Conservation (phyloP, 2,329 filamentous ascomycete species). For the Diaporthe aspalathi region DNA sequence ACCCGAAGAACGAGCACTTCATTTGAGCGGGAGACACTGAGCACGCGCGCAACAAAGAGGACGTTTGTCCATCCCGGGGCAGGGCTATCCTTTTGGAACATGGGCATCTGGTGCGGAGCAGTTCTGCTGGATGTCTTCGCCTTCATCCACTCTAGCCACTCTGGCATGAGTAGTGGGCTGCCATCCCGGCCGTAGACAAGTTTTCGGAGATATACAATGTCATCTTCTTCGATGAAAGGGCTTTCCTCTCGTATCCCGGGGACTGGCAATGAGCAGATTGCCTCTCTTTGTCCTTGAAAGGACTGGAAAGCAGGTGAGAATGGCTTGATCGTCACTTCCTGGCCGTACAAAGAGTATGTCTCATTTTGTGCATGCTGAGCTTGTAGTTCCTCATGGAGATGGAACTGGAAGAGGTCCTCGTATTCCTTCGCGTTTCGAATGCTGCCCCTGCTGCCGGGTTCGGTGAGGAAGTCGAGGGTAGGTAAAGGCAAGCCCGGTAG, state of each 20-base stretch:
- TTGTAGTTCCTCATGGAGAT: slow-evolving; percentile 38
- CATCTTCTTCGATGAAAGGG: slow-evolving; percentile 42
- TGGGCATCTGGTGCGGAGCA: background rate
- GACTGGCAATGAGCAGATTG: slow-evolving; percentile 36
- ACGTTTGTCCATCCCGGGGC: slow-evolving; percentile 40
- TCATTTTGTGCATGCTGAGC: slow-evolving; percentile 39
- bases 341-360: slow-evolving; percentile 40
- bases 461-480: background rate
- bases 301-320: background rate
- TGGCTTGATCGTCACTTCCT: slow-evolving; percentile 33
- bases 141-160: slow-evolving; percentile 26
- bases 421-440: slow-evolving; percentile 34
- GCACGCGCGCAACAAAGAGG: slow-evolving; percentile 41
- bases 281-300: slow-evolving; percentile 23
- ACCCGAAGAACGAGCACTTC: slow-evolving; percentile 41
- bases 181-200: slow-evolving; percentile 33
- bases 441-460: background rate
- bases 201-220: slow-evolving; percentile 42
- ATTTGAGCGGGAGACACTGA: slow-evolving; percentile 40
- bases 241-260: slow-evolving; percentile 43
- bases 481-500: slow-evolving; percentile 21
- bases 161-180: slow-evolving; percentile 23
- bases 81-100: background rate
- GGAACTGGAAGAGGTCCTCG: slow-evolving; percentile 39
- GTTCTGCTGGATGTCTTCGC: background rate